These are phyloP conservation scores for Suillus alpinus DNA, from an alignment of 768 basidiomycete species.

Conservation along the genomic window DNA sequence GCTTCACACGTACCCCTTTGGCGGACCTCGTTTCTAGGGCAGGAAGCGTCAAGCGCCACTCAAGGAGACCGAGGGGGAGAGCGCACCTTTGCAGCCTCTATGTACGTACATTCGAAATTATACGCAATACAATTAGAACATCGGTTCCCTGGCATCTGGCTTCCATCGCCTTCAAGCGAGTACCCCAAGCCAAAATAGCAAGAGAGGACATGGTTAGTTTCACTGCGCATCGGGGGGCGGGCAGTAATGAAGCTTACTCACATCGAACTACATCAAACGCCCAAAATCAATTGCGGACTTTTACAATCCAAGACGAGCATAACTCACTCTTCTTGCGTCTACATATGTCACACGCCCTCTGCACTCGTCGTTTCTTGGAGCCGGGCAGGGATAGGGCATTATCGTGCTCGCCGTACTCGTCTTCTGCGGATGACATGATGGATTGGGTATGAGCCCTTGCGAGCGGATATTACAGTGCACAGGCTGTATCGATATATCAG, in stretches of 20 bases:
- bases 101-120: slow-evolving; percentile 51
- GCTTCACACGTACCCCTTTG: slow-evolving; percentile 28
- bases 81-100: slow-evolving; percentile 52
- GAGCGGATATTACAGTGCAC: neutral
- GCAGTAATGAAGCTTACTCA: slow-evolving; percentile 30
- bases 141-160: slow-evolving; percentile 48
- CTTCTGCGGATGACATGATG: slow-evolving; percentile 64
- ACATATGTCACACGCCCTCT: slow-evolving; percentile 81
- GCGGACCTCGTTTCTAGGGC: slow-evolving; percentile 40
- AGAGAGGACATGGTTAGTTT: neutral
- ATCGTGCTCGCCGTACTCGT: slow-evolving; percentile 53
- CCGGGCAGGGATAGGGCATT: slow-evolving; percentile 26
- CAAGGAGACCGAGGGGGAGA: neutral
- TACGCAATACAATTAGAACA: slow-evolving; percentile 57
- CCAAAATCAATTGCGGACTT: slow-evolving; percentile 7
- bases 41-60: neutral
- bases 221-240: neutral
- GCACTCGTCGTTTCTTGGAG: slow-evolving; percentile 68
- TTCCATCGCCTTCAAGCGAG: slow-evolving; percentile 51
- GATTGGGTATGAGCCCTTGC: neutral
- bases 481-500: neutral
- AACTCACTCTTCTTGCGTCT: slow-evolving; percentile 76
- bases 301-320: neutral
- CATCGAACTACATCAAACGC: slow-evolving; percentile 53
- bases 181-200: neutral